Conservation (phyloP, 1,284 basidiomycete species). For the Austroboletus olivaceoglutinosus region DNA sequence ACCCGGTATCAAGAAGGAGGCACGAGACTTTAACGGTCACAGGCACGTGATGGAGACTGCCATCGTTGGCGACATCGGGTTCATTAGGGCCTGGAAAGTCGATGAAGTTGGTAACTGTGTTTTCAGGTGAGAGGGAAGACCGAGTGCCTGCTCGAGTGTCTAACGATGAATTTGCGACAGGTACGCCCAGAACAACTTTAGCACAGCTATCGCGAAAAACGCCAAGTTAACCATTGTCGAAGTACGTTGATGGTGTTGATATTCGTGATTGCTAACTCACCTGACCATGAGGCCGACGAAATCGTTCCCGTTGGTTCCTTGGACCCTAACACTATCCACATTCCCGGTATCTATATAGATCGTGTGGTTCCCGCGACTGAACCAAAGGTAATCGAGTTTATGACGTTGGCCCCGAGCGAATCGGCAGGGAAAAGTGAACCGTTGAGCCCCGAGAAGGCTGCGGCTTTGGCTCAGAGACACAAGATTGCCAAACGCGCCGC, state of each 20-base stretch:
- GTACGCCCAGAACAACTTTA: slow-evolving; percentile 90
- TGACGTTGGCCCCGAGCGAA: slow-evolving; percentile 55
- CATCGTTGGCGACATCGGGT: slow-evolving; percentile 84
- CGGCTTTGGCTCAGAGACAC: slow-evolving; percentile 45
- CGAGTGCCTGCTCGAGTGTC: background rate
- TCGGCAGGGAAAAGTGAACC: slow-evolving; percentile 27
- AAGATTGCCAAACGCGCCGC: slow-evolving; percentile 28
- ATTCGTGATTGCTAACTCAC: slow-evolving; percentile 2
- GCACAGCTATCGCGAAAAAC: slow-evolving; percentile 82
- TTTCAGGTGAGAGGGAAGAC: slow-evolving; percentile 55
- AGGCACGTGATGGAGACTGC: slow-evolving; percentile 87
- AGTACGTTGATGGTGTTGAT: slow-evolving; percentile 38
- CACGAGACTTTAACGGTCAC: slow-evolving; percentile 76
- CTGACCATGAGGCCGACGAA: slow-evolving; percentile 69
- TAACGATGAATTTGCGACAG: slow-evolving; percentile 37
- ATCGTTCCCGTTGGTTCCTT: slow-evolving; percentile 87
- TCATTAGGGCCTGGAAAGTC: slow-evolving; percentile 93
- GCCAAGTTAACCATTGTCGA: slow-evolving; percentile 92
- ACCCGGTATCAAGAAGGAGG: slow-evolving; percentile 77
- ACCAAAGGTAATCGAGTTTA: slow-evolving; percentile 79
- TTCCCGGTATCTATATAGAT: slow-evolving; percentile 87
- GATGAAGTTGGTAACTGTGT: slow-evolving; percentile 88
- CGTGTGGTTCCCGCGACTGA: slow-evolving; percentile 79
- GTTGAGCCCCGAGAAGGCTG: slow-evolving; percentile 50
- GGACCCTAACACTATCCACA: slow-evolving; percentile 80